Evolutionary conservation across 2,329 filamentous ascomycete species (phyloP).

Genomic region (Epichloe brachyelytri): DNA sequence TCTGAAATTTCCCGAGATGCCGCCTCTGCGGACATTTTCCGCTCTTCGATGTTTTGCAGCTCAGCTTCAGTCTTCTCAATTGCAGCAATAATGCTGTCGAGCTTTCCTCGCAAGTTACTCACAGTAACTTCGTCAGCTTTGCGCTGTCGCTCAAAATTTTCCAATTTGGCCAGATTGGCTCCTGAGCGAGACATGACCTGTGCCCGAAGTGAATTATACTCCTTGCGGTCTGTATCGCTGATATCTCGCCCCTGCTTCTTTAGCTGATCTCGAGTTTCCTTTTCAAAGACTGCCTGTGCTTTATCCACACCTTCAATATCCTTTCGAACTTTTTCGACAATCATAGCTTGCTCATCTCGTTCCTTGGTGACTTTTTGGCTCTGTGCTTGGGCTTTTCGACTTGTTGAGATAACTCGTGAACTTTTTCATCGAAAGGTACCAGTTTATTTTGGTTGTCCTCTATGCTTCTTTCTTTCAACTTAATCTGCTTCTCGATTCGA

Average conservation of each 20-base stretch:
- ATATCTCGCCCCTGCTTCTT: constrained; percentile 79
- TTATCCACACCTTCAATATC: constrained; percentile 78
- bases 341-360: constrained; percentile 54
- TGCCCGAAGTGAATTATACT: constrained; percentile 74
- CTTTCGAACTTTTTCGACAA: constrained; percentile 63
- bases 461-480: constrained; percentile 71
- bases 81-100: constrained; percentile 64
- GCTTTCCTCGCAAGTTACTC: constrained; percentile 76
- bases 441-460: constrained; percentile 77
- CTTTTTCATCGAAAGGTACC: constrained; percentile 85
- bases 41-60: constrained; percentile 52
- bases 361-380: constrained; percentile 64
- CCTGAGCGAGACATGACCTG: constrained; percentile 77
- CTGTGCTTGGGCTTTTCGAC: constrained; percentile 53
- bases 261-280: constrained; percentile 71
- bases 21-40: constrained; percentile 49
- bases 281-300: constrained; percentile 77
- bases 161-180: constrained; percentile 67
- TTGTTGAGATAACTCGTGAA: constrained; percentile 62
- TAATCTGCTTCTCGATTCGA: constrained; percentile 77
- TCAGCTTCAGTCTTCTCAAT: constrained; percentile 64
- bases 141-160: constrained; percentile 75
- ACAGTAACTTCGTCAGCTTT: constrained; percentile 88
- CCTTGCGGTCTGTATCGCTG: constrained; percentile 73
- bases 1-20: constrained; percentile 54